Evolutionary conservation across 1,284 basidiomycete species (phyloP).

Genomic region (Cutaneotrichosporon dermatis): DNA sequence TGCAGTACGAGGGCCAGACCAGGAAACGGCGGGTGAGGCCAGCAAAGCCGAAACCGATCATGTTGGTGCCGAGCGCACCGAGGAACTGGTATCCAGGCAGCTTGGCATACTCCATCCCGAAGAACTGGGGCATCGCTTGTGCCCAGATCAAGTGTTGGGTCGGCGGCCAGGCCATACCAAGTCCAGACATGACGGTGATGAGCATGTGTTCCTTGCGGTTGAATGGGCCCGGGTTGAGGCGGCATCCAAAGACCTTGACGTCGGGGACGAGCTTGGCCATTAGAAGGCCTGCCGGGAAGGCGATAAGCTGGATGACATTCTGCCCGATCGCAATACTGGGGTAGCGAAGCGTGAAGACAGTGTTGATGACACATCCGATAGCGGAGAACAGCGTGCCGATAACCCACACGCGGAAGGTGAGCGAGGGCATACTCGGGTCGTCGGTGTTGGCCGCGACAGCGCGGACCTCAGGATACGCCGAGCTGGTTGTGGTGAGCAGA

Average conservation of each 20-base stretch:
- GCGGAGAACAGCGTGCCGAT: constrained; percentile 54
- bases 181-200: constrained; percentile 36
- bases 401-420: constrained; percentile 77
- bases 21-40: constrained; percentile 34
- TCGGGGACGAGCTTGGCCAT: constrained; percentile 26
- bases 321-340: constrained; percentile 30
- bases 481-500: constrained; percentile 46
- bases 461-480: constrained; percentile 82
- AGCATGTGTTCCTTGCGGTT: constrained; percentile 25
- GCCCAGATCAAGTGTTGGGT: constrained; percentile 62
- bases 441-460: constrained; percentile 74
- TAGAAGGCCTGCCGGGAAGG: constrained; percentile 29
- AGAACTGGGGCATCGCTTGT: constrained; percentile 24
- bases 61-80: constrained; percentile 56
- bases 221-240: constrained; percentile 7
- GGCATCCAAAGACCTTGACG: constrained; percentile 26
- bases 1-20: constrained; percentile 41
- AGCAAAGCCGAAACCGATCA: constrained; percentile 54
- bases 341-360: constrained; percentile 49
- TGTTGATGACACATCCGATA: constrained; percentile 67
- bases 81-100: constrained; percentile 27
- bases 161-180: constrained; percentile 35
- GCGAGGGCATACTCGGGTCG: constrained; percentile 69
- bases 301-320: constrained; percentile 38
- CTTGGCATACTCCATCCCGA: constrained; percentile 40